Evolutionary conservation across 2,329 filamentous ascomycete species (phyloP).

Genomic region (Aspergillus hortae): DNA sequence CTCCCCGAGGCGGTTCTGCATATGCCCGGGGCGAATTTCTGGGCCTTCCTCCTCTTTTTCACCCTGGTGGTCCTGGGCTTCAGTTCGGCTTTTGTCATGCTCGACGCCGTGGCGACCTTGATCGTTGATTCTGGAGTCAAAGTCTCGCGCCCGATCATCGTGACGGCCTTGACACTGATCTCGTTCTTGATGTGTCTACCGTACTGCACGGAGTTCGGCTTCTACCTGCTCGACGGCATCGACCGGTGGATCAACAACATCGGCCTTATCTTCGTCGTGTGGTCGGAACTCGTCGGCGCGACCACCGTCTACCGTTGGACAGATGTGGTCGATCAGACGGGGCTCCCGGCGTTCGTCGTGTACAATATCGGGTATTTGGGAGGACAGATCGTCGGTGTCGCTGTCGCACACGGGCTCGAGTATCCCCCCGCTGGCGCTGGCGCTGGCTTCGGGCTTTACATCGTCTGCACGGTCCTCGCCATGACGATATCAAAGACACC

Average conservation of each 20-base stretch:
- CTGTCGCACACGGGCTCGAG: constrained; percentile 44
- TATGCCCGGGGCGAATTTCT: constrained; percentile 57
- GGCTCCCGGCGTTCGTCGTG: constrained; percentile 43
- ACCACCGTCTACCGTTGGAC: constrained; percentile 56
- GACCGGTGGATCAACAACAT: constrained; percentile 58
- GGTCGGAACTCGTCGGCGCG: constrained; percentile 51
- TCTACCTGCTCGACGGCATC: constrained; percentile 53
- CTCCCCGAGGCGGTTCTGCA: constrained; percentile 54
- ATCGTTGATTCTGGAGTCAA: constrained; percentile 52
- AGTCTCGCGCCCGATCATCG: constrained; percentile 46
- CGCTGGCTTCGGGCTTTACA: constrained; percentile 53
- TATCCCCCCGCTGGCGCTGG: constrained; percentile 47
- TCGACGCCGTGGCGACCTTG: constrained; percentile 55
- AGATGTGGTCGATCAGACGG: constrained; percentile 52
- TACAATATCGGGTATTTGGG: constrained; percentile 56
- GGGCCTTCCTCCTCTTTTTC: constrained; percentile 58
- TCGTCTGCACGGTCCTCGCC: constrained; percentile 35
- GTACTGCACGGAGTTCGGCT: constrained; percentile 58
- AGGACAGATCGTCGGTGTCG: constrained; percentile 51
- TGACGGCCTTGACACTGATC: constrained; percentile 47
- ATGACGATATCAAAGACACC: constrained; percentile 36
- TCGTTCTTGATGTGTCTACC: constrained; percentile 55
- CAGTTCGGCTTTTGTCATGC: constrained; percentile 58
- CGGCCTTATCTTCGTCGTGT: constrained; percentile 56
- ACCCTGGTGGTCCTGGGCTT: constrained; percentile 58